Percentiles rank a stretch among this genome's conserved stretches.
Evolutionary conservation across 768 basidiomycete genomes (phyloP).

Genomic region (Podaxis sp.): DNA sequence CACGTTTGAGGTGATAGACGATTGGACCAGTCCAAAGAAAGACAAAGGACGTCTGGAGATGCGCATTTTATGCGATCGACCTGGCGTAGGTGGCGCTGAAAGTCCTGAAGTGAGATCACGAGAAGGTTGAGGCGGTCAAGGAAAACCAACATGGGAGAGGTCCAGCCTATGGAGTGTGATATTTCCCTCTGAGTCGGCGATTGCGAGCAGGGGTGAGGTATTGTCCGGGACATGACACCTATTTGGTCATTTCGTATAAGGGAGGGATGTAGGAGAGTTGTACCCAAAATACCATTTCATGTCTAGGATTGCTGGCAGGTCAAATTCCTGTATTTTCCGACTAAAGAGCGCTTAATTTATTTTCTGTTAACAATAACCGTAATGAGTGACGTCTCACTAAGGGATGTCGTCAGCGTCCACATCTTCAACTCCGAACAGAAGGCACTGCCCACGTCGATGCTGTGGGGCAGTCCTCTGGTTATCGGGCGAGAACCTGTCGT

Average conservation of each 20-base stretch:
- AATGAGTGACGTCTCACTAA: slow-evolving; percentile 31
- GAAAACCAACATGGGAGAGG: slow-evolving; percentile 35
- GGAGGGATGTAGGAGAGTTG: neutral
- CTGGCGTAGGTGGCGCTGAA: slow-evolving; percentile 37
- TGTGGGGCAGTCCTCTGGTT: slow-evolving; percentile 15
- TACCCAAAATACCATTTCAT: slow-evolving; percentile 80
- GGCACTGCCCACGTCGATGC: slow-evolving; percentile 66
- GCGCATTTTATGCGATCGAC: slow-evolving; percentile 47
- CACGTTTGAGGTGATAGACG: slow-evolving; percentile 52
- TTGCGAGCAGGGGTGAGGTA: slow-evolving; percentile 51
- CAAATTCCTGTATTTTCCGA: slow-evolving; percentile 61
- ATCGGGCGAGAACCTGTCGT: slow-evolving; percentile 19
- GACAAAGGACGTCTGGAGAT: slow-evolving; percentile 63
- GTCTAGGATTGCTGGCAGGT: slow-evolving; percentile 83
- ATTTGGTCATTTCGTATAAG: slow-evolving; percentile 1
- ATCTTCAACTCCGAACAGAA: slow-evolving; percentile 54
- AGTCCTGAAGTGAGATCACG: neutral
- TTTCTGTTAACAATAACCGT: neutral
- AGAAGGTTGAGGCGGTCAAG: neutral
- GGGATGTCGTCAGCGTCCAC: slow-evolving; percentile 23
- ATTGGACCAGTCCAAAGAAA: slow-evolving; percentile 94
- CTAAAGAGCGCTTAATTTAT: slow-evolving; percentile 28
- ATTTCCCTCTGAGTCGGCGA: slow-evolving; percentile 85
- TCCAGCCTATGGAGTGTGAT: slow-evolving; percentile 64
- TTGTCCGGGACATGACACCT: slow-evolving; percentile 59